A percentile compares a stretch with the other conserved stretches of the same genome.
Evolutionary conservation across 2,329 filamentous ascomycete species (phyloP).

Genomic region (Bipolaris sorokiniana): DNA sequence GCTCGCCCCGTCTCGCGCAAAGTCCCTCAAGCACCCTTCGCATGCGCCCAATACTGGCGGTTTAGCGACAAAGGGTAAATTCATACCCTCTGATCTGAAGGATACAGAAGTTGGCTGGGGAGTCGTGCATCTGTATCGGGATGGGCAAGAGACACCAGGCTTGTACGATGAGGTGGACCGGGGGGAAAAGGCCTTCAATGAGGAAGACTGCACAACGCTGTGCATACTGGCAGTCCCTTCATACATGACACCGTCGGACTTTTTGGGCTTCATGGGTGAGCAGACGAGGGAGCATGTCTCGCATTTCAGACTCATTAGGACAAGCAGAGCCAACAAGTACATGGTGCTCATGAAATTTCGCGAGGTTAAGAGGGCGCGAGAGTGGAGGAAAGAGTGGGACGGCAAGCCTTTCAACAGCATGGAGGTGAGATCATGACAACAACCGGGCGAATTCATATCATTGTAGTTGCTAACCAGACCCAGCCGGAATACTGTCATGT

Average conservation of each 20-base stretch:
- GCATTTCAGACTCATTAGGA: conserved; percentile 94
- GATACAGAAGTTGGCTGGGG: conserved; percentile 87
- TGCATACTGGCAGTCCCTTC: conserved; percentile 95
- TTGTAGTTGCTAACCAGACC: conserved; percentile 12
- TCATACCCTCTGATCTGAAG: conserved; percentile 70
- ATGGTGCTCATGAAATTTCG: conserved; percentile 96
- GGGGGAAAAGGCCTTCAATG: conserved; percentile 46
- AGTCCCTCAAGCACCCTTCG: conserved; percentile 52
- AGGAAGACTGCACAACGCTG: conserved; percentile 80
- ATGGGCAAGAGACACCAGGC: conserved; percentile 74
- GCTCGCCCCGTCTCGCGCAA: conserved; percentile 41
- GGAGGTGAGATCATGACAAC: conserved; percentile 64
- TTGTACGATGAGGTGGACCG: conserved; percentile 59
- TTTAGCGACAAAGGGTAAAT: conserved; percentile 81
- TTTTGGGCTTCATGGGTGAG: conserved; percentile 89
- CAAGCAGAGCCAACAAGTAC: conserved; percentile 85
- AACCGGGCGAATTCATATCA: too few relatives aligned
- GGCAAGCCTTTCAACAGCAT: conserved; percentile 91
- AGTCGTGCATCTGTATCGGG: conserved; percentile 90
- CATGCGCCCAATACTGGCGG: conserved; percentile 56
- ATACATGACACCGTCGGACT: conserved; percentile 89
- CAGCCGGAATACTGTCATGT: conserved; percentile 93
- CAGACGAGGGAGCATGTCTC: conserved; percentile 84
- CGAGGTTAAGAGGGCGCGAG: conserved; percentile 71
- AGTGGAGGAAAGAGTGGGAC: conserved; percentile 87